Conservation (phyloP, 2,329 filamentous ascomycete genomes). For the Cordyceps tenuipes region DNA sequence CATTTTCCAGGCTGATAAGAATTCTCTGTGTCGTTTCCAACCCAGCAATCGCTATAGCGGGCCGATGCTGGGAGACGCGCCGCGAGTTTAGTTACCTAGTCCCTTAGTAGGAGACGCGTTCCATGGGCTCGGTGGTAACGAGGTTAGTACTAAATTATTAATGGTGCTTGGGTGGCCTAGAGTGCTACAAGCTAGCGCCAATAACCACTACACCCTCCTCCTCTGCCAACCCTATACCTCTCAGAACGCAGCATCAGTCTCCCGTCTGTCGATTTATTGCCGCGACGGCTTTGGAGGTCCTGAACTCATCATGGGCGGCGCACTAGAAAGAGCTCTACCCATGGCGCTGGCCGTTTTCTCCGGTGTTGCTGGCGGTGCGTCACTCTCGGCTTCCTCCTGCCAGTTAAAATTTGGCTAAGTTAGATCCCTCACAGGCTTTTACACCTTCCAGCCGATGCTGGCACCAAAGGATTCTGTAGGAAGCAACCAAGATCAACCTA, state of each 20-base stretch:
- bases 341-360: constrained; percentile 29
- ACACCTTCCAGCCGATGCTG: constrained; percentile 30
- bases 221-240: neutral
- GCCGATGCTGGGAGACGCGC: constrained; percentile 3
- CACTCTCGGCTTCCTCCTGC: neutral
- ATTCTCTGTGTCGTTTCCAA: neutral
- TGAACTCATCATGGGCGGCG: constrained; percentile 16
- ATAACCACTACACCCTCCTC: neutral
- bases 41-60: constrained; percentile 4
- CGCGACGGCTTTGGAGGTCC: neutral
- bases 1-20: neutral
- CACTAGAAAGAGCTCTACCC: constrained; percentile 27
- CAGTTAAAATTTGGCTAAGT: neutral
- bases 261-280: neutral
- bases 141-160: too few relatives aligned
- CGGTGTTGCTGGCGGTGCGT: constrained; percentile 29
- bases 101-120: constrained; percentile 7
- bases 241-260: neutral
- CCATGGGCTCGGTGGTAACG: neutral
- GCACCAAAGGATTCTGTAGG: constrained; percentile 14
- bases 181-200: too few relatives aligned
- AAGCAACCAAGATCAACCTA: neutral
- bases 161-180: neutral
- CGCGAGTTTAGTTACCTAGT: neutral
- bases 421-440: constrained; percentile 21